phyloP scores from a whole-genome alignment of 345 rosid species.

The Gossypium anomalum region DNA sequence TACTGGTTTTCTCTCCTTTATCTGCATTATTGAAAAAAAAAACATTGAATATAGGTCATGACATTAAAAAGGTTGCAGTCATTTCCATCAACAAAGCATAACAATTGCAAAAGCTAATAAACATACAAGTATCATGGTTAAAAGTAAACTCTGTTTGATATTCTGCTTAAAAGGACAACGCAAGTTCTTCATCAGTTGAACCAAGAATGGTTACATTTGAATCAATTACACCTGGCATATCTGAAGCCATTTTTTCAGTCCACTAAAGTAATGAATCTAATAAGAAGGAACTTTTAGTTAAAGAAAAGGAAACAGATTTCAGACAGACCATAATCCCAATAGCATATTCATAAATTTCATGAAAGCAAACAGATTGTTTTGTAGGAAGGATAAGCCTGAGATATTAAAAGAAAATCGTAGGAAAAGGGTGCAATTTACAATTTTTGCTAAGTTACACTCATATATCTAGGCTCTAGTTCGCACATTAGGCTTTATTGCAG shows the following conservation, averaged over 20 bases:
- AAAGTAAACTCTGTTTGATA: not conserved
- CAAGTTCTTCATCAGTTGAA: constrained; percentile 1
- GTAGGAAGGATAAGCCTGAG: not conserved
- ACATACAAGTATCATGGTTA: not conserved
- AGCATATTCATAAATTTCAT: not conserved
- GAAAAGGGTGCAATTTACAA: not conserved
- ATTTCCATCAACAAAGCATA: not conserved
- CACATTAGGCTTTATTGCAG: constrained; percentile 1
- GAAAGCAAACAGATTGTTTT: not conserved
- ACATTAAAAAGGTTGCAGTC: not conserved
- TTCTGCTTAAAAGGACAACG: not conserved
- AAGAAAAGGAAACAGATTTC: not conserved
- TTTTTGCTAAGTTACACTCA: not conserved
- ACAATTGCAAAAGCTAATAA: constrained; percentile 6
- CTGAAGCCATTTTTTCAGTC: not conserved
- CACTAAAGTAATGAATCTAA: not conserved
- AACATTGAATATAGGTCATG: not conserved
- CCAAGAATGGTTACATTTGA: not conserved
- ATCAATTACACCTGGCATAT: not conserved
- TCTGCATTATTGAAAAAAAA: not conserved
- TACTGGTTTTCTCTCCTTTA: constrained; percentile 4
- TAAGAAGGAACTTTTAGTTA: not conserved
- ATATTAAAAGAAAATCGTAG: not conserved
- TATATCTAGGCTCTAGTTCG: not conserved
- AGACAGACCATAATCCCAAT: not conserved